Evolutionary conservation across 2,329 filamentous ascomycete species (phyloP), one percentile per base, ranked within the genome.

Genomic region (Didymellaceae sp.): DNA sequence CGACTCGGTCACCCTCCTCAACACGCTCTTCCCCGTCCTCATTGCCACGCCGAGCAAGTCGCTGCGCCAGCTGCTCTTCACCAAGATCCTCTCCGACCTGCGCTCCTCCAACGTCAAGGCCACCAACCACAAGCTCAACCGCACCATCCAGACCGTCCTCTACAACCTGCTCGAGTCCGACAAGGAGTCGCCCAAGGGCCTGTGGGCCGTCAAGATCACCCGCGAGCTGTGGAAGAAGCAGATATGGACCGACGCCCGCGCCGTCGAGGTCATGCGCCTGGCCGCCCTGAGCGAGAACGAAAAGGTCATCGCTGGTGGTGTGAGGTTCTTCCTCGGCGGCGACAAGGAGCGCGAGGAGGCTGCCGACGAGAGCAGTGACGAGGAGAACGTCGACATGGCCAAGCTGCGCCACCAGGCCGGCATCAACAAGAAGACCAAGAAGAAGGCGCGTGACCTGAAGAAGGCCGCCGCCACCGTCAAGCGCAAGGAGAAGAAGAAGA

Each of bases 221-320:
- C 84, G 93, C 55, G 94, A 99, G 77, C 79, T 99, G 67, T 99
- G 94, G 94, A 96, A 92, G 75, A 84, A 93, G 37, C 92, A 97
- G 64, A 87, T 97, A 57, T 99, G 94, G 94, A 91, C 89, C 8
- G 94, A 99, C 66, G 85, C 91, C 2, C 94, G 92, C 72, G 87
- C 93, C 0, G 94, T 97, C n/a, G 91, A 96, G 66, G 90, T 97
- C 59, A 97, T 99, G 92, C 96, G 96, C 75, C 89, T 96, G 75
- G 91, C 93, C 0, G 86, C 88, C 45, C 77, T 99, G 48, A 86
- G 90, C 3, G 88, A 96, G 42, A 96, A 97, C 62, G 90, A 95
- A 64, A 99, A 99, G 76, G 91, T 97, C 3, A 85, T 94, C 20
- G 80, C 89, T 5, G 90, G 91, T 13, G 92, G 90, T 34, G 90